Evolutionary conservation across 805 yeast genomes (phyloP), one percentile per base, ranked within the genome.

Genomic region (Nakazawaea molendinolei): DNA sequence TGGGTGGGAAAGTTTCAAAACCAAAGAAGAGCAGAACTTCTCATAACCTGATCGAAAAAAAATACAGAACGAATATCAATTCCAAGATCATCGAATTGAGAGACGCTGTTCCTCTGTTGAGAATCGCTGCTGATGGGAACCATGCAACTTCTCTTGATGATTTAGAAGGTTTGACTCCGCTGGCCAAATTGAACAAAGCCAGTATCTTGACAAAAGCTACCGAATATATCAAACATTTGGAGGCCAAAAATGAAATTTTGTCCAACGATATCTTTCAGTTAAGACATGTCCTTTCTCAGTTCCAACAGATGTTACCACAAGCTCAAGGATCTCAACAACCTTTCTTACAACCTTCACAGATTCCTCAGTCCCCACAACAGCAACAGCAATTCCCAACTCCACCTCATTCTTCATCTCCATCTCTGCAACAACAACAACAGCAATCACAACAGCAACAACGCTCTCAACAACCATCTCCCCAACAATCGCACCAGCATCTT

Each of bases 11-110:
- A 25, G 53, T 63, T 14, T 35, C 61, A 5, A 75, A 73, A 45
- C 71, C 75, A 4, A 66, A 60, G 42, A 65, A 64, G 40, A 71
- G 70, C 38, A 71, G 79, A 56, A 67, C 78, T 1, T 71, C 85
- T 6, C 94, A 84, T 58, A 84, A 83, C 50, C 75, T 81, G 66
- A 79, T 84, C 46, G 94, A 85, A 52, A 83, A 83, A 58, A 78
- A 81, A 50, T 85, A 85, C 56, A 59, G 94, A 46, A 79, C 84
- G 15, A 83, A 84, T 50, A 80, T 84, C 45, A 84, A 82, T 49
- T 65, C 79, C 36, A 80, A 78, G 53, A 82, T 84, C 31, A 45
- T 72, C 23, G 80, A 78, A 29, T 67, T 84, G 22, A 65, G 86
- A 50, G 82, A 82, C 46, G 80, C 86, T 3, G 94, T 85, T 13